Evolutionary conservation across 768 basidiomycete genomes (phyloP), one percentile per base, ranked within the genome.

Genomic region (Hortiboletus campestris): DNA sequence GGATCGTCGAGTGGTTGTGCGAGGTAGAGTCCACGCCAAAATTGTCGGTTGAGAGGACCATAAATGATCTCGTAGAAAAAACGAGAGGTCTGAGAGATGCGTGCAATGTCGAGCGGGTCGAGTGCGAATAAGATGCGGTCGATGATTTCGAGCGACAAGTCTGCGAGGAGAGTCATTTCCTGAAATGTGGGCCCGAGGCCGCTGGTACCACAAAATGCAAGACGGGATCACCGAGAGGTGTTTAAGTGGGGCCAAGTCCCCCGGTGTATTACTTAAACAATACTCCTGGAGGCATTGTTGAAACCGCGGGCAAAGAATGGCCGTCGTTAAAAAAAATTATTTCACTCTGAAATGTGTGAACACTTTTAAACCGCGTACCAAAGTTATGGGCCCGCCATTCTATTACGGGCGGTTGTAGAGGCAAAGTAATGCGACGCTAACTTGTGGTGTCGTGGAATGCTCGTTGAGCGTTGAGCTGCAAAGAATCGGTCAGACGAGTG

Each of bases 21-120:
- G 41, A 91, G 83, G 67, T 89, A 91, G 6, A 90, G 74, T 10
- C 69, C 71, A 9, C 85, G 78, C 89, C 89, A 91, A 36, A 88
- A 70, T 29, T 57, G 67, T 6, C 55, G 58, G 34, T 53, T 35
- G 46, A 80, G 73, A 58, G 80, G 75, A 10, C 70, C 69, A 60
- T 86, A 84, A 22, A 88, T 67, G 54, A 84, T 58, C 4, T 60
- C 63, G 51, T 74, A 69, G 47, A 80, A 72, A 16, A 63, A 57
- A 5, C 69, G 72, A 60, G 80, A 84, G 13, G 81, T 79, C 64
- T 83, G 82, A 0, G 86, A 74, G 38, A 81, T 61, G 20, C 66
- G 54, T 1, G 86, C 75, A 38, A 89, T 77, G 53, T 88, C 81
- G 41, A 81, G 63, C 5, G 88, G 88, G 61, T 87, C 83, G 56